Conservation (phyloP, 106 monocot genomes). For the Cymbidium sinense region DNA sequence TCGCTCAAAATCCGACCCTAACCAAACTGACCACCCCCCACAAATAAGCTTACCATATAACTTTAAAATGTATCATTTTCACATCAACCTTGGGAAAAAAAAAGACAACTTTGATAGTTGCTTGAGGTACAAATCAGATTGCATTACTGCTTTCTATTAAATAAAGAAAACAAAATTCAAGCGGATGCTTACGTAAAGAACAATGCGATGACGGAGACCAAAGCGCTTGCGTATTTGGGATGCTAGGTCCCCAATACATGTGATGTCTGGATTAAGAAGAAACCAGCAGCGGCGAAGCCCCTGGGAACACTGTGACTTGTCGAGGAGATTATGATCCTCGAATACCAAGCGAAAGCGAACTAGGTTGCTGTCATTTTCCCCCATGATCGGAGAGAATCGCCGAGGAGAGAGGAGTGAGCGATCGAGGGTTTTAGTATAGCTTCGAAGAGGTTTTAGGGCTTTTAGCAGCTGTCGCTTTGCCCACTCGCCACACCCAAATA, state of each 20-base stretch:
- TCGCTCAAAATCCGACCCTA: no score
- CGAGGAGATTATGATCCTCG: slow-evolving; percentile 2
- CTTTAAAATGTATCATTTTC: no score
- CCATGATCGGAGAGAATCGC: not conserved
- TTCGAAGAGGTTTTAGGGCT: not conserved
- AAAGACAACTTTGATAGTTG: no score
- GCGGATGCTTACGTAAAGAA: slow-evolving; percentile 43
- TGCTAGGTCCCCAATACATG: not conserved
- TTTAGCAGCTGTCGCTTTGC: not conserved
- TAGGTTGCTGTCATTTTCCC: not conserved
- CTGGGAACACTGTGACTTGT: not conserved
- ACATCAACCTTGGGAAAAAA: no score
- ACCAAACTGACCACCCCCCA: no score
- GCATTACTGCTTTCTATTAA: no score
- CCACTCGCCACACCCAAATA: no score
- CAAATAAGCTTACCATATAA: no score
- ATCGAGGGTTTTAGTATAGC: not conserved
- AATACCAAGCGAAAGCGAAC: slow-evolving; percentile 7
- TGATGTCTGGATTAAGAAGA: slow-evolving; percentile 2
- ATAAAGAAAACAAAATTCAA: not conserved
- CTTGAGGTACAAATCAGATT: no score
- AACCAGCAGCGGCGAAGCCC: slow-evolving; percentile 7
- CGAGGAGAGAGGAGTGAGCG: not conserved
- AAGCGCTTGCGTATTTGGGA: slow-evolving; percentile 18
- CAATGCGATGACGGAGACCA: slow-evolving; percentile 37